Conservation (phyloP, 2,329 filamentous ascomycete species). For the Exserohilum rostratum region DNA sequence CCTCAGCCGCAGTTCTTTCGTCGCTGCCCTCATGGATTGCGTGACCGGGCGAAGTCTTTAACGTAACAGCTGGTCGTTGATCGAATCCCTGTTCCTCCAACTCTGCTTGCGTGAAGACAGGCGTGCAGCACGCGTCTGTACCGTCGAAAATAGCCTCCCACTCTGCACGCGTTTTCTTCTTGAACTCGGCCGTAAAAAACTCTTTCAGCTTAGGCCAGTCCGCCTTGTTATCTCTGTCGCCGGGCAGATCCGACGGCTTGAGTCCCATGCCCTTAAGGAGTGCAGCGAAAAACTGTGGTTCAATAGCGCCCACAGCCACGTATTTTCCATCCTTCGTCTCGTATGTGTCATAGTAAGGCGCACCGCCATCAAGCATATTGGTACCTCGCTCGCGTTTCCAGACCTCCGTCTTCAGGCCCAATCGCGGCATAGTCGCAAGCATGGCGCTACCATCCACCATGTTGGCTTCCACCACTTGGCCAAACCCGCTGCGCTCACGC, state of each 20-base stretch:
- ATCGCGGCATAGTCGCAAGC: constrained; percentile 76
- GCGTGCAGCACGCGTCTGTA: constrained; percentile 91
- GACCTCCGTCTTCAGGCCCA: constrained; percentile 66
- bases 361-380: constrained; percentile 83
- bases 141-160: constrained; percentile 90
- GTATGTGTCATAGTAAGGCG: constrained; percentile 89
- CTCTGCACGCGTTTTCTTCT: constrained; percentile 70
- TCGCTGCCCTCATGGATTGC: constrained; percentile 61
- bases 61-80: constrained; percentile 71
- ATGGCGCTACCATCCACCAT: constrained; percentile 93
- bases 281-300: constrained; percentile 79
- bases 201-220: constrained; percentile 72
- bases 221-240: constrained; percentile 62
- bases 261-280: constrained; percentile 73
- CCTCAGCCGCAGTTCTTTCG: constrained; percentile 52
- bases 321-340: constrained; percentile 78
- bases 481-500: constrained; percentile 66
- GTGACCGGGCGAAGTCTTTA: constrained; percentile 72
- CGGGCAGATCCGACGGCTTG: constrained; percentile 50
- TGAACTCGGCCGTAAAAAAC: constrained; percentile 69
- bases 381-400: constrained; percentile 71
- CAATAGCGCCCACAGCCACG: constrained; percentile 86
- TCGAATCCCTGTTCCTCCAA: constrained; percentile 69
- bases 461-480: constrained; percentile 92
- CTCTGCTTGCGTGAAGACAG: constrained; percentile 77